Conservation (phyloP, 768 basidiomycete genomes). For the Leucosporidium creatinivorum region DNA sequence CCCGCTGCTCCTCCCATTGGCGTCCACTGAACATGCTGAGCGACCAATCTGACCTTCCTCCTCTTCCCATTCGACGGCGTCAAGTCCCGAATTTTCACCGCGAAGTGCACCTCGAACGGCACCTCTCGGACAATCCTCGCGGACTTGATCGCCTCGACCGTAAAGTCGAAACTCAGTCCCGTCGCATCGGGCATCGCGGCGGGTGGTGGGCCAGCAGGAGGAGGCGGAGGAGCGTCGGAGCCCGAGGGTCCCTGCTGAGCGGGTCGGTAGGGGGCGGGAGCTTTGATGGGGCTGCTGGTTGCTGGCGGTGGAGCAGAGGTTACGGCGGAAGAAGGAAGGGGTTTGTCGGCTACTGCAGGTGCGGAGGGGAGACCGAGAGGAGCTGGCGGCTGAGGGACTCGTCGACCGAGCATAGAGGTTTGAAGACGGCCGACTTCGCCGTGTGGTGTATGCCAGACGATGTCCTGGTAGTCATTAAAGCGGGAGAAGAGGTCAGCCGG, state of each 20-base stretch:
- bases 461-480: slow-evolving; percentile 55
- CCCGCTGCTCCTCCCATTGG: not conserved
- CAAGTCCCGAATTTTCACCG: not conserved
- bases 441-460: slow-evolving; percentile 76
- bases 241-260: slow-evolving; percentile 35
- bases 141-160: slow-evolving; percentile 36
- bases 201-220: slow-evolving; percentile 29
- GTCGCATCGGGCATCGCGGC: slow-evolving; percentile 48
- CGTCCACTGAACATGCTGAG: not conserved
- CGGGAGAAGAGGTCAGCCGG: slow-evolving; percentile 43
- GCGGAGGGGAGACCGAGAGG: slow-evolving; percentile 47
- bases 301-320: slow-evolving; percentile 23
- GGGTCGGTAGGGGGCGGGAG: slow-evolving; percentile 40
- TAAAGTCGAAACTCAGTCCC: slow-evolving; percentile 53
- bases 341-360: slow-evolving; percentile 41
- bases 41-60: not conserved
- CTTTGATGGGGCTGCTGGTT: not conserved
- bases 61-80: not conserved
- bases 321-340: not conserved
- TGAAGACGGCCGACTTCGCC: slow-evolving; percentile 80
- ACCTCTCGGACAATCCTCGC: slow-evolving; percentile 44
- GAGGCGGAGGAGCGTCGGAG: slow-evolving; percentile 1
- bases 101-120: not conserved
- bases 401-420: slow-evolving; percentile 80
- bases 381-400: slow-evolving; percentile 55